Base-by-base conservation (phyloP, 2,329 filamentous ascomycete genomes). In the Ascomycota sp. region DNA sequence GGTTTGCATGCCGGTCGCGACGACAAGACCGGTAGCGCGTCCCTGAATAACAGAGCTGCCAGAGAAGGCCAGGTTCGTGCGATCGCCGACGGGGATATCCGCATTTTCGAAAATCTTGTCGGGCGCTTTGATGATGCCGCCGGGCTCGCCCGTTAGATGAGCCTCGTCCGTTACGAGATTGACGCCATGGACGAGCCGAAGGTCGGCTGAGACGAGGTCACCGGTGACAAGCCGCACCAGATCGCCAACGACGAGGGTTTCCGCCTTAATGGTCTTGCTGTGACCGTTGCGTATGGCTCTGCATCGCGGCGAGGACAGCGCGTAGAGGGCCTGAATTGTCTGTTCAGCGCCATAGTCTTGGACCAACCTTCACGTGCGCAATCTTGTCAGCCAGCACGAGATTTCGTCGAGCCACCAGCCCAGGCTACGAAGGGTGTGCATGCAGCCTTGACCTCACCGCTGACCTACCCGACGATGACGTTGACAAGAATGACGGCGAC, bases 151-250 rank as follows among this genome's bases (percentile, higher is more conserved):
- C 10, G 76, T 82, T 24, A 81, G 63, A 34, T 78, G 61, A 9
- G 75, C 73, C 49, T 81, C 75, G 36, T 91, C 79, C 38, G 75
- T 76, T 29, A 75, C 75, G 34, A 81, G 55, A 48, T 85, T 85
- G 52, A 82, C 69, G 33, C 65, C 67, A 37, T 74, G 63, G 36
- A 74, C 50, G 13, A 73, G 54, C 36, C 73, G 64, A 29, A 79
- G 53, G 49, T 81, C 75, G 22, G 75, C 75, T 4, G 75, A 73
- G 23, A 79, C 61, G 28, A 76, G 69, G 45, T 78, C 74, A 38
- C 75, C 75, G 25, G 68, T 71, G 38, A 56, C 63, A 37, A 72
- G 60, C 30, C 57, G 51, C 34, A 73, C 68, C 29, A 81, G 50
- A 38, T 81, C 75, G 31, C 75, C 77, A 30, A 62, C 63, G 26